Conservation (phyloP, 2,329 filamentous ascomycete species). For the Neofusicoccum parvum region DNA sequence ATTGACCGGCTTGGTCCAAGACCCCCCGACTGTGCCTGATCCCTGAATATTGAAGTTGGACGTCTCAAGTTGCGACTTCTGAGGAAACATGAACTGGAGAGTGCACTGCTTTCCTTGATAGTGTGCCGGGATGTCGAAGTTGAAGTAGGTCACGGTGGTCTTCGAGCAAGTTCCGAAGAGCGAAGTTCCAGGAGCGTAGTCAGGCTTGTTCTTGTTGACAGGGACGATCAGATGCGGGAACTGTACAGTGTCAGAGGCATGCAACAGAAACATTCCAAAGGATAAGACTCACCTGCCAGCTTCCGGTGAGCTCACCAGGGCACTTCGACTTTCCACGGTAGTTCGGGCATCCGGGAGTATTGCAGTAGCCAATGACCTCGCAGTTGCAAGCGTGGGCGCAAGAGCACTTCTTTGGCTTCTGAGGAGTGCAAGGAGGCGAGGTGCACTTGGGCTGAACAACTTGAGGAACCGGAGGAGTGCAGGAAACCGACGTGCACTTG, state of each 20-base stretch:
- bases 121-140: slow-evolving; percentile 48
- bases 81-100: slow-evolving; percentile 51
- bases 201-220: slow-evolving; percentile 39
- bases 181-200: slow-evolving; percentile 42
- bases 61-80: slow-evolving; percentile 35
- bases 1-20: slow-evolving; percentile 27
- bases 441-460: background rate
- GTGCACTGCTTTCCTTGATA: slow-evolving; percentile 49
- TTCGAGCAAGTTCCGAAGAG: slow-evolving; percentile 45
- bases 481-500: background rate
- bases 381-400: too few species aligned
- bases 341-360: too few species aligned
- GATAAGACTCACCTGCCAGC: background rate
- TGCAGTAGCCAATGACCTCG: too few species aligned
- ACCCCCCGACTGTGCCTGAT: slow-evolving; percentile 40
- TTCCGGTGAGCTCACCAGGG: background rate
- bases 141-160: slow-evolving; percentile 45
- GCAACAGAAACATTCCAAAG: background rate
- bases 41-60: slow-evolving; percentile 41
- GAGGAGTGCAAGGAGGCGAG: background rate
- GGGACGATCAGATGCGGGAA: slow-evolving; percentile 42
- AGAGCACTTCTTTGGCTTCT: too few species aligned
- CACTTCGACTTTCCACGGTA: background rate
- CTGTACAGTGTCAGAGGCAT: slow-evolving; percentile 21
- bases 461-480: too few species aligned